phyloP scores from a whole-genome alignment of 2,329 filamentous ascomycete species.

The Colletotrichum navitas region DNA sequence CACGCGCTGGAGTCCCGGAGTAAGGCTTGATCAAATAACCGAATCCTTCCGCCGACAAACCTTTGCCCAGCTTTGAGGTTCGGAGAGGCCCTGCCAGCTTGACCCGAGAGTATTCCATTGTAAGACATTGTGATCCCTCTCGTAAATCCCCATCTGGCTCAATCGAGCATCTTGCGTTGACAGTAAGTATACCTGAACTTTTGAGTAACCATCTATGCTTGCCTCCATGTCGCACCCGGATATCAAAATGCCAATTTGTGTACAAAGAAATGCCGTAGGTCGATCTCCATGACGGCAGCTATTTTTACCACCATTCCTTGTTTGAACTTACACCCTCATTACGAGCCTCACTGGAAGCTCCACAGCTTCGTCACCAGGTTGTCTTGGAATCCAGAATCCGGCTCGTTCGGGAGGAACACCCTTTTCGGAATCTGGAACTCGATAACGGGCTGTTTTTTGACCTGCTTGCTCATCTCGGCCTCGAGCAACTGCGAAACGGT shows the following conservation, averaged over 20 bases:
- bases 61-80: not conserved
- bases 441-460: constrained; percentile 88
- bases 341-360: constrained; percentile 61
- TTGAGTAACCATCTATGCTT: constrained; percentile 22
- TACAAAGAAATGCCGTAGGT: not conserved
- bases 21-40: not conserved
- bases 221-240: constrained; percentile 17
- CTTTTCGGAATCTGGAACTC: constrained; percentile 95
- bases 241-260: constrained; percentile 24
- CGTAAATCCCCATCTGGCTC: not conserved
- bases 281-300: not conserved
- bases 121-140: not conserved
- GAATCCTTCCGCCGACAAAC: not conserved
- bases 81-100: not conserved
- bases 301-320: not conserved
- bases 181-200: constrained; percentile 17
- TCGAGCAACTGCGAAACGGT: constrained; percentile 76
- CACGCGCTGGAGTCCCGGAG: not conserved
- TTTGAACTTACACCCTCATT: constrained; percentile 1
- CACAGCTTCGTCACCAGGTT: constrained; percentile 71
- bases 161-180: constrained; percentile 9
- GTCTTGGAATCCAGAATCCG: constrained; percentile 61
- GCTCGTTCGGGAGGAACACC: constrained; percentile 73
- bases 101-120: not conserved
- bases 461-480: constrained; percentile 83